Evolutionary conservation across 345 rosid genomes (phyloP).

Genomic region (Syzygium jambos): DNA sequence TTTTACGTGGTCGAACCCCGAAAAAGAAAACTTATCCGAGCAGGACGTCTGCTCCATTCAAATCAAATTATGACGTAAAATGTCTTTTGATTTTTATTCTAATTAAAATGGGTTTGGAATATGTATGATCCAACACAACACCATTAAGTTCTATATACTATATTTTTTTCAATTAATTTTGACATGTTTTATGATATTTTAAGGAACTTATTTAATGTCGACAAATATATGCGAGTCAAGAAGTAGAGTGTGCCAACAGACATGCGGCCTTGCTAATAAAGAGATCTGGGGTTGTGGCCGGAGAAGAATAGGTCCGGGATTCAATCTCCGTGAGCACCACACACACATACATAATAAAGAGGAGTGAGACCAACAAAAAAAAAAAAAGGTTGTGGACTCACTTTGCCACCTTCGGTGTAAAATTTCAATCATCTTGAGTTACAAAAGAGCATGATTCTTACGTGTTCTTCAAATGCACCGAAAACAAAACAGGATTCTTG

Average conservation of each 20-base stretch:
- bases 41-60: neutral
- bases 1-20: neutral
- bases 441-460: neutral
- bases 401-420: neutral
- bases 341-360: no score
- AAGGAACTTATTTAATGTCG: neutral
- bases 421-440: neutral
- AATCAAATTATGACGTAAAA: neutral
- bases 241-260: neutral
- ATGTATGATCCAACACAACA: neutral
- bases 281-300: no score
- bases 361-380: no score
- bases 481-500: neutral
- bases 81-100: neutral
- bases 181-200: neutral
- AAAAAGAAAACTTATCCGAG: neutral
- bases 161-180: neutral
- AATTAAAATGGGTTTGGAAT: neutral
- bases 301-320: no score
- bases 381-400: neutral
- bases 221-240: neutral
- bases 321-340: no score
- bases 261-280: no score
- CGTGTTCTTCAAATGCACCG: neutral
- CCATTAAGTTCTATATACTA: neutral